Base-by-base conservation (phyloP, 2,329 filamentous ascomycete genomes). In the Fusarium multiceps region DNA sequence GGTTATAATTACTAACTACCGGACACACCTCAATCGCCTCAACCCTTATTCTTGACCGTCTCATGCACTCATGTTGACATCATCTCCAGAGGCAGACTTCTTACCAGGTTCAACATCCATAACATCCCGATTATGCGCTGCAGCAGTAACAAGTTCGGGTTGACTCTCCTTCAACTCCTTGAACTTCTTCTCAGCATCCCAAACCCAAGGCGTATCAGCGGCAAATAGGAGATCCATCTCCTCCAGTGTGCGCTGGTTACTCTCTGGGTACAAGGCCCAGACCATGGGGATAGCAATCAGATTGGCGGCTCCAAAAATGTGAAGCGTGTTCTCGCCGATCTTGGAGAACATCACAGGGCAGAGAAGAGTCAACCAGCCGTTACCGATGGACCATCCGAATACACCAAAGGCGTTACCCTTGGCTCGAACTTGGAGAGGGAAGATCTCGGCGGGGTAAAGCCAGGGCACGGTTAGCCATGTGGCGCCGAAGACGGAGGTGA, bases 371-470 rank as follows among this genome's bases (percentile, higher is more conserved):
- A 78, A 20, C 88, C 89, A 92, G 18, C 90, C 90, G 69, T 93
- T 93, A 1, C 92, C 91, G 53, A 93, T 92, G 16, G 85, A 88
- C 92, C 91, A 94, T 0, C 92, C 91, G 0, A 93, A 86, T 0
- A 93, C 91, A 21, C 92, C 91, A 86, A 88, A 93, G 0, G 91
- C 90, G 64, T 93, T 93, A 8, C 91, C 92, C 71, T 91, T 90
- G 2, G 92, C 91, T 23, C 92, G 86, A 1, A 93, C 86, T 63
- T 90, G 86, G 0, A 93, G 79, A 0, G 91, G 90, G 73, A 92
- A 93, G 59, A 93, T 93, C 75, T 94, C 91, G 2, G 91, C 89
- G 0, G 89, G 89, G 58, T 91, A 91, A 0, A 92, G 78, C 87
- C 88, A 82, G 0, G 87, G 87, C 0, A 89, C 84, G 0, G 82